These are phyloP conservation scores for Didymosphaeria variabile DNA, from an alignment of 2,329 filamentous ascomycete species.

Conservation along the genomic window DNA sequence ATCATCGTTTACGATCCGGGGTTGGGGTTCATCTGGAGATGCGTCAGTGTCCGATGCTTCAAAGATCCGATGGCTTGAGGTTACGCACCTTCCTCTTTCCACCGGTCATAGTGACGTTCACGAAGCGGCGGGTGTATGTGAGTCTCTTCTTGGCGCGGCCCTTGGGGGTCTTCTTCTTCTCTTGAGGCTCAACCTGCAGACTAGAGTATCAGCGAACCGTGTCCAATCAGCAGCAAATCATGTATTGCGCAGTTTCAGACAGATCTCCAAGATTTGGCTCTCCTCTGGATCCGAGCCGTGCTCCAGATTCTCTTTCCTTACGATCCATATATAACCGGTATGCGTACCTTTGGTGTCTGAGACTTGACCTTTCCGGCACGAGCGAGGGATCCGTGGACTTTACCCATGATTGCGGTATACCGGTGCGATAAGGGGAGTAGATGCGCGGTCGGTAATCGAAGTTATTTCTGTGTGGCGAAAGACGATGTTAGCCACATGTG, in stretches of 20 bases:
- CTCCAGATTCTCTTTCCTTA: neutral
- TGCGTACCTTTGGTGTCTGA: constrained; percentile 25
- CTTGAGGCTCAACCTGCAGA: constrained; percentile 80
- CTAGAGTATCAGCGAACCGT: constrained; percentile 32
- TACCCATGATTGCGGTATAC: constrained; percentile 77
- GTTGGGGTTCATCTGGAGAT: constrained; percentile 82
- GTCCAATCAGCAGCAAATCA: neutral
- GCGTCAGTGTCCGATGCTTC: constrained; percentile 21
- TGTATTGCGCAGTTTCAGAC: neutral
- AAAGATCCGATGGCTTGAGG: neutral
- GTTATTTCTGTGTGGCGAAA: constrained; percentile 41
- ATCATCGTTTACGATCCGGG: constrained; percentile 68
- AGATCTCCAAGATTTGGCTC: neutral
- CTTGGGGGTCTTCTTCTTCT: constrained; percentile 98
- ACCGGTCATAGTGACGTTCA: constrained; percentile 96
- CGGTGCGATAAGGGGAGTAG: constrained; percentile 38
- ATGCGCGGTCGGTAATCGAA: constrained; percentile 30
- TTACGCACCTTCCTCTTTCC: constrained; percentile 92
- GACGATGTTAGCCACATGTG: constrained; percentile 30
- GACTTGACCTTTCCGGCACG: constrained; percentile 96
- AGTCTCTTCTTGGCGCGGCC: constrained; percentile 97
- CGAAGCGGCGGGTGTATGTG: constrained; percentile 96
- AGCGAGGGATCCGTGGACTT: constrained; percentile 93
- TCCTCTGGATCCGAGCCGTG: neutral
- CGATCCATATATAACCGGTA: neutral